phyloP scores from a whole-genome alignment of 345 rosid genomes.

The Salix exigua region DNA sequence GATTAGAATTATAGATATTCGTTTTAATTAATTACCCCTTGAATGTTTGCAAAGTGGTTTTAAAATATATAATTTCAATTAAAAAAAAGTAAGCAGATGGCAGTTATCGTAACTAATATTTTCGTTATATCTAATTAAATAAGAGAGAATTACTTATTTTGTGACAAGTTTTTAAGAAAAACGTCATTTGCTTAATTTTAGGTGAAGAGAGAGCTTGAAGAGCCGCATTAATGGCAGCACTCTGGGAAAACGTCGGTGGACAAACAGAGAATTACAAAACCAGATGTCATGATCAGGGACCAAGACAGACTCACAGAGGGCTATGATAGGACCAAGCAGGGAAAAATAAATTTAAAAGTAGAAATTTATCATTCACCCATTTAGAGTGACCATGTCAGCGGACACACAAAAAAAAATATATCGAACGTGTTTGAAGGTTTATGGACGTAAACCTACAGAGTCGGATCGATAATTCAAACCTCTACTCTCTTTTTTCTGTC shows the following conservation, averaged over 20 bases:
- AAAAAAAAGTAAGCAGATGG: no score
- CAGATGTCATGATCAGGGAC: not conserved
- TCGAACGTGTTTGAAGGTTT: constrained; percentile 39
- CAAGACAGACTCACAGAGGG: not conserved
- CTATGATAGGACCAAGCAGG: not conserved
- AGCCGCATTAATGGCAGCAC: not conserved
- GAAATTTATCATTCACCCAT: no score
- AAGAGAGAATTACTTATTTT: no score
- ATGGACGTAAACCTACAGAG: not conserved
- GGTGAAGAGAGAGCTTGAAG: not conserved
- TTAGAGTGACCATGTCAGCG: constrained; percentile 8
- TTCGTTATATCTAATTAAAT: no score
- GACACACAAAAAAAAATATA: not conserved
- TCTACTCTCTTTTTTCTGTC: not conserved
- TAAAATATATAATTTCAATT: no score
- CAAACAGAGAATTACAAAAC: not conserved
- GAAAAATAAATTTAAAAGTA: not conserved
- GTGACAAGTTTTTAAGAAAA: no score
- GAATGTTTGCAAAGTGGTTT: no score
- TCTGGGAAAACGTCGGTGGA: no score
- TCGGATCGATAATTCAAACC: constrained; percentile 5
- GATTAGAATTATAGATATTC: no score
- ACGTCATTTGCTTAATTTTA: not conserved
- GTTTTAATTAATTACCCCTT: no score
- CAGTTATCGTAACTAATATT: no score